Evolutionary conservation across 768 basidiomycete genomes (phyloP), one percentile per base, ranked within the genome.

Genomic region (Agaricus subrufescens): DNA sequence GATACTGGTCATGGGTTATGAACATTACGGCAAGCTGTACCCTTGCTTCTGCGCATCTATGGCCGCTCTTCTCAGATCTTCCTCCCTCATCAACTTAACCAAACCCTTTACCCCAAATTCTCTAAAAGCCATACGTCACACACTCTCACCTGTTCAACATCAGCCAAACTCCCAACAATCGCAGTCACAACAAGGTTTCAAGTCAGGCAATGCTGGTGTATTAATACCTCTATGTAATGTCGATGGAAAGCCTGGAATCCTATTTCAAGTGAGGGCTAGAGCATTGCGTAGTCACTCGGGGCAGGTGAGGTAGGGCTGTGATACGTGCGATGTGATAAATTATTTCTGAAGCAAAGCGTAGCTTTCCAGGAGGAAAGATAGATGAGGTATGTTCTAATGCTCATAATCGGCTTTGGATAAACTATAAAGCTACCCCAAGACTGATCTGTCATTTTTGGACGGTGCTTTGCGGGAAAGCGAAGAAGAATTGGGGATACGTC

Each of bases 221-320:
- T 71, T 91, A 50, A 80, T 92, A 60, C 88, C 89, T 0, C 73
- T 91, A 50, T 91, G 89, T 70, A 91, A 92, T 63, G 84, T 91
- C 19, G 72, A 78, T 31, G 75, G 76, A 50, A 71, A 73, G 12
- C 86, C 90, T 0, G 84, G 88, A 6, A 77, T 93, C 19, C 66
- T 92, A 46, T 75, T 91, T 14, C 86, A 91, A 67, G 81, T 91
- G 31, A 77, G 90, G 60, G 82, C 81, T 14, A 81, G 82, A 62
- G 69, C 79, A 40, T 69, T 87, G 50, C 75, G 88, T 61, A 78
- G 75, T 30, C 90, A 91, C 68, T 85, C 89, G 0, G 89, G 90
- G n/a, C 88, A 91, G 74, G 82, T 91, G 34, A 90, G 90, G 90
- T 89, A 63, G 54, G 62, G 48, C 15, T 15, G 8, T 19, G 30